phyloP scores from a whole-genome alignment of 495 filamentous ascomycete genomes.

The Trichoderma erinaceum region DNA sequence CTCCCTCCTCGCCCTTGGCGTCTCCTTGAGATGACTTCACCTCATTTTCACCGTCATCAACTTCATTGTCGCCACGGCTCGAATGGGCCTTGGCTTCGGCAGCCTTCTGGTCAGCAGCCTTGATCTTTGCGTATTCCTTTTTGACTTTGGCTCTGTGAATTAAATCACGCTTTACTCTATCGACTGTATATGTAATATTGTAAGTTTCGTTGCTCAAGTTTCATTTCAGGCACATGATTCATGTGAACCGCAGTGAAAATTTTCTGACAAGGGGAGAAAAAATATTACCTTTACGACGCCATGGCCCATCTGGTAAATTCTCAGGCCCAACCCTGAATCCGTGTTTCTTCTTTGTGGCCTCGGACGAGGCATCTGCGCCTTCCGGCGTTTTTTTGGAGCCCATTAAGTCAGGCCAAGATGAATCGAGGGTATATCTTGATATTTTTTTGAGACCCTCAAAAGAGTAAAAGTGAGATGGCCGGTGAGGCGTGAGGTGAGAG shows the following conservation, averaged over 20 bases:
- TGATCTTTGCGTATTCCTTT: conserved; percentile 86
- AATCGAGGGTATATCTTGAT: not conserved
- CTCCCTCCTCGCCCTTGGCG: not conserved
- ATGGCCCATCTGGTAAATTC: conserved; percentile 87
- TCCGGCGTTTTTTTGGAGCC: conserved; percentile 56
- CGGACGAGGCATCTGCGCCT: conserved; percentile 33
- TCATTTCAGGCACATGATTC: not conserved
- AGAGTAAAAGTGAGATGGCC: not conserved
- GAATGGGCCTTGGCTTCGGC: conserved; percentile 4
- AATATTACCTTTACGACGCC: conserved; percentile 75
- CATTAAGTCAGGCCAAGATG: conserved; percentile 38
- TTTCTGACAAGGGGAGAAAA: conserved; percentile 12
- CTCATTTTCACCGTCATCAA: not conserved
- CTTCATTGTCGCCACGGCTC: not conserved
- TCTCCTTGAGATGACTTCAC: conserved; percentile 11
- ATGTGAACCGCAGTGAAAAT: not conserved
- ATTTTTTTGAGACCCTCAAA: not conserved
- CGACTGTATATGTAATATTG: conserved; percentile 45
- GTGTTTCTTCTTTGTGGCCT: conserved; percentile 42
- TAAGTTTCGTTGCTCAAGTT: conserved; percentile 16
- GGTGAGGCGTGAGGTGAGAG: conserved; percentile 4
- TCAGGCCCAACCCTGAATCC: conserved; percentile 75
- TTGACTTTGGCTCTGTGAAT: conserved; percentile 93
- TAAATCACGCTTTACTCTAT: conserved; percentile 85
- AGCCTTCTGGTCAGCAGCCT: conserved; percentile 48